Evolutionary conservation across 202 grass and related monocot species (phyloP).

Genomic region (Sporobolus alterniflorus): DNA sequence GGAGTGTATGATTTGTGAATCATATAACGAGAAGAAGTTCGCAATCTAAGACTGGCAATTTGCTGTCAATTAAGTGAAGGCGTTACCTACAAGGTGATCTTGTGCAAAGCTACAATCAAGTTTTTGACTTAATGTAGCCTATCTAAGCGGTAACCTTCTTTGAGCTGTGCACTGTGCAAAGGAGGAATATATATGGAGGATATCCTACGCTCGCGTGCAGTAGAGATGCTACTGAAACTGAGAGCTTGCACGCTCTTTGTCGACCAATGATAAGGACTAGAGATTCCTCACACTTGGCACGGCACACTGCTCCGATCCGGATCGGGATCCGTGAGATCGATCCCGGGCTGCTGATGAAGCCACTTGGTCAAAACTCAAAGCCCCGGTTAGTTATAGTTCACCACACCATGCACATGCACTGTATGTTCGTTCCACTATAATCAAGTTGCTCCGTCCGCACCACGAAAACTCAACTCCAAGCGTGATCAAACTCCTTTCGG

Average conservation of each 20-base stretch:
- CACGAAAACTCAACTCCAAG: conserved; percentile 22
- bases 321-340: conserved; percentile 2
- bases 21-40: neutral
- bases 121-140: neutral
- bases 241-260: neutral
- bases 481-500: conserved; percentile 12
- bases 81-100: neutral
- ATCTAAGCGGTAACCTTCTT: neutral
- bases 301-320: neutral
- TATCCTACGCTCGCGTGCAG: neutral
- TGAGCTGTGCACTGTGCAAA: too few species aligned
- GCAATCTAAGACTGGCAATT: neutral
- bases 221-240: neutral
- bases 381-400: conserved; percentile 1
- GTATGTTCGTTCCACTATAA: neutral
- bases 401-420: neutral
- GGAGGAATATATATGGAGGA: too few species aligned
- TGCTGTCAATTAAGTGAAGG: neutral
- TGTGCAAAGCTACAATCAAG: neutral
- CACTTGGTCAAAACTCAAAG: conserved; percentile 27
- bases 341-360: conserved; percentile 21
- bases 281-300: conserved; percentile 28
- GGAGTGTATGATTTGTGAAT: neutral
- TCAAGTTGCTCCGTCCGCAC: neutral
- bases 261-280: conserved; percentile 14